phyloP scores from a whole-genome alignment of 2,329 filamentous ascomycete genomes.

The Leptographium wingfieldii region DNA sequence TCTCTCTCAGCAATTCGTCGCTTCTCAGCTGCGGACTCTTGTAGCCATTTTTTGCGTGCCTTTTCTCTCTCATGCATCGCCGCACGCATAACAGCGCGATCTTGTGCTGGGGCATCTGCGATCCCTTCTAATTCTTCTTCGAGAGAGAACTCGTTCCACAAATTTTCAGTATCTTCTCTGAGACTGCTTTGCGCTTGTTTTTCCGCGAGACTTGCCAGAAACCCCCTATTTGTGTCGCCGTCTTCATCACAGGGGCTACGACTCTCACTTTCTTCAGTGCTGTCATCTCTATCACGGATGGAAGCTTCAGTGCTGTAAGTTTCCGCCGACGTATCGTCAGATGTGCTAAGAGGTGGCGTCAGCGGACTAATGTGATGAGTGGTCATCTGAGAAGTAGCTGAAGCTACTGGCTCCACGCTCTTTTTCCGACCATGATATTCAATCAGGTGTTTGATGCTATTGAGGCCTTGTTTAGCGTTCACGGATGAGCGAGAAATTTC shows the following conservation, averaged over 20 bases:
- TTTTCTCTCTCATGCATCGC: slow-evolving; percentile 4
- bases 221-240: neutral
- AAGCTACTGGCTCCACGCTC: neutral
- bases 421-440: neutral
- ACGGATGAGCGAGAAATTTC: neutral
- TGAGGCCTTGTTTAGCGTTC: neutral
- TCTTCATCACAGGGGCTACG: neutral
- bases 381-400: neutral
- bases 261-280: neutral
- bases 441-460: neutral
- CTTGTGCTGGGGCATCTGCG: slow-evolving; percentile 4
- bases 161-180: neutral
- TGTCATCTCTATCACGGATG: neutral
- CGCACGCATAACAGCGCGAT: slow-evolving; percentile 4
- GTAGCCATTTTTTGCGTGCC: neutral
- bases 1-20: slow-evolving; percentile 5
- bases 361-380: neutral
- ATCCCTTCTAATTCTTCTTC: slow-evolving; percentile 13
- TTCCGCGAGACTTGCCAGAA: neutral
- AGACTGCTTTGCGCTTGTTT: neutral
- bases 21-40: slow-evolving; percentile 3
- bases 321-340: neutral
- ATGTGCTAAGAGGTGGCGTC: neutral
- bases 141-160: slow-evolving; percentile 6
- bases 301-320: neutral